These are phyloP conservation scores for Chlorella variabilis DNA, from an alignment of 163 green algal genomes.

Conservation along the genomic window DNA sequence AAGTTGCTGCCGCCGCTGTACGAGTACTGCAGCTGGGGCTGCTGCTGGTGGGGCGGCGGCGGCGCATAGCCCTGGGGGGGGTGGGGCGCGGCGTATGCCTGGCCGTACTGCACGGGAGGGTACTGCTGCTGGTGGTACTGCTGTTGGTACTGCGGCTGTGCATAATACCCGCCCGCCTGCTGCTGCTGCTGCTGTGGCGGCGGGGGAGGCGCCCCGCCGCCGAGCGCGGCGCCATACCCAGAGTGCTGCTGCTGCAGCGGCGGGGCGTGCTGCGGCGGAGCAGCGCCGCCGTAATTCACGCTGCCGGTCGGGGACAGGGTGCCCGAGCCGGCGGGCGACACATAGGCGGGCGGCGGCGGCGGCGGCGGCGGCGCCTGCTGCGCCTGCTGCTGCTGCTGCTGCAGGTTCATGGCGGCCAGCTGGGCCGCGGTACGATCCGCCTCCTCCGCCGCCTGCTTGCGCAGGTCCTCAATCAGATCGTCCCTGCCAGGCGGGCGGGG, in stretches of 20 bases:
- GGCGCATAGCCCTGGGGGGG: constrained; percentile 12
- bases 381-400: constrained; percentile 13
- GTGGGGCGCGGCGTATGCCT: background rate
- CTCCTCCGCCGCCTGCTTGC: constrained; percentile 10
- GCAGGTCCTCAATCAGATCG: constrained; percentile 58
- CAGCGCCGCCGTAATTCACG: background rate
- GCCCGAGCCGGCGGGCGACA: too few species aligned
- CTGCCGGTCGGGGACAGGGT: background rate
- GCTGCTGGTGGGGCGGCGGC: background rate
- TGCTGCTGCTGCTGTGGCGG: constrained; percentile 12
- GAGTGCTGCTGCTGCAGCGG: constrained; percentile 9
- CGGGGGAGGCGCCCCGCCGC: too few species aligned
- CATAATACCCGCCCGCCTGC: constrained; percentile 2
- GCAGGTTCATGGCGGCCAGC: constrained; percentile 5
- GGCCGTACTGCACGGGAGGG: constrained; percentile 18
- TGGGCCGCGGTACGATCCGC: constrained; percentile 20
- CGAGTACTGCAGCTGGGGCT: background rate
- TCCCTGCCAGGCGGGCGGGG: too few species aligned
- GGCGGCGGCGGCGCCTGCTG: constrained; percentile 4
- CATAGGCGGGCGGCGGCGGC: background rate
- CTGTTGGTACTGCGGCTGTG: constrained; percentile 13
- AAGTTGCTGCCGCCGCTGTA: background rate
- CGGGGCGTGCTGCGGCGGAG: background rate
- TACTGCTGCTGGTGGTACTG: constrained; percentile 28
- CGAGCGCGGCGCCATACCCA: background rate